phyloP scores from a whole-genome alignment of 176 grass and related monocot genomes.

The Cocos nucifera region DNA sequence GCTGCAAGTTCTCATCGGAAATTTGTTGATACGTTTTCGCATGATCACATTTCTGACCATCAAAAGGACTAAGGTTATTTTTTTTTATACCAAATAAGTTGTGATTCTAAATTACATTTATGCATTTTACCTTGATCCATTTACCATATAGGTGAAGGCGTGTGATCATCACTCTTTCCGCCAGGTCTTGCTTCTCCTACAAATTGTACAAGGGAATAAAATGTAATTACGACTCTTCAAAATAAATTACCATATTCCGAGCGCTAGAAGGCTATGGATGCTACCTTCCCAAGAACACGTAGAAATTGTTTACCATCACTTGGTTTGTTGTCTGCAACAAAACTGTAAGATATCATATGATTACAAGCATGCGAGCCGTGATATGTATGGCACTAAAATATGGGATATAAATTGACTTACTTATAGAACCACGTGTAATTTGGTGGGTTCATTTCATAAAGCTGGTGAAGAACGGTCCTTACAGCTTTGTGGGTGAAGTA shows the following conservation, averaged over 20 bases:
- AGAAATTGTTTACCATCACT: constrained; percentile 69
- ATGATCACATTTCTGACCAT: not conserved
- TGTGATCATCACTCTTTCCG: constrained; percentile 82
- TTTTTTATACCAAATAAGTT: not conserved
- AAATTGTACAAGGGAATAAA: not conserved
- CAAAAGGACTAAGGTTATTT: not conserved
- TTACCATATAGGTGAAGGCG: constrained; percentile 78
- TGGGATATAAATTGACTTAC: constrained; percentile 21
- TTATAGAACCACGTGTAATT: constrained; percentile 87
- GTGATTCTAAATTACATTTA: too few species aligned
- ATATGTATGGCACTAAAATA: not conserved
- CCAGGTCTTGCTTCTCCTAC: constrained; percentile 86
- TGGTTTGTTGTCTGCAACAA: constrained; percentile 63
- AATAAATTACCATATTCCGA: too few species aligned
- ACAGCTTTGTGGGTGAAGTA: constrained; percentile 88
- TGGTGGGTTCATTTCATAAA: constrained; percentile 97
- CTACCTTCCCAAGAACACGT: constrained; percentile 64
- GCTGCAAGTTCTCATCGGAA: constrained; percentile 1
- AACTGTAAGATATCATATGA: constrained; percentile 26
- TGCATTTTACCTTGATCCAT: constrained; percentile 58
- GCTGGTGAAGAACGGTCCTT: constrained; percentile 75
- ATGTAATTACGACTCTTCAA: not conserved
- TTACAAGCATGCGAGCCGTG: too few species aligned
- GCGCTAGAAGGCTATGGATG: too few species aligned
- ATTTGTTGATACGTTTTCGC: not conserved